Base-by-base conservation (phyloP, 306 rosid genomes). In the Rosa multiflora region DNA sequence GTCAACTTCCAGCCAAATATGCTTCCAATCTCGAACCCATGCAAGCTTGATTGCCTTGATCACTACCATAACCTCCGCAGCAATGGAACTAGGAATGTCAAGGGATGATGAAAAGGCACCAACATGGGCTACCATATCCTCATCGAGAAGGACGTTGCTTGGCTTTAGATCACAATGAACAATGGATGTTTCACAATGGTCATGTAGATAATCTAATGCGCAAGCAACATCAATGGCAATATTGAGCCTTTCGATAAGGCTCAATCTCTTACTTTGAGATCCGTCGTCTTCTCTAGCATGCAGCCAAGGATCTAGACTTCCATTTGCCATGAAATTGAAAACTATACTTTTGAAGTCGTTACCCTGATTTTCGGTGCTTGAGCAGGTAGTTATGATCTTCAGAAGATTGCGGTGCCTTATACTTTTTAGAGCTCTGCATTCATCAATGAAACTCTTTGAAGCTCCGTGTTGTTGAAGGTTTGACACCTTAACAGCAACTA, bases 321-420 rank as follows among this genome's bases (percentile, higher is more conserved):
- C 85, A 6, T 87, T 85, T 3, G 74, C 18, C 83, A 85, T 82
- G 82, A 70, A 87, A 46, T 87, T 63, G 37, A 82, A 82, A 20
- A 84, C 85, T 21, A 84, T 3, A 74, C 85, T 80, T 74, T 82
- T 87, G 75, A 84, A 87, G 3, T 82, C 90, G 63, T 84, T 74
- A 11, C 83, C 88, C 6, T 81, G 42, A 44, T 48, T 71, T 7
- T 71, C 59, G 2, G 23, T 29, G 23, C 86, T 84, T 5, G 85
- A 84, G 76, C 84, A 77, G 10, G 75, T 68, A n/a, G 84, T 81
- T 21, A 83, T 11, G 70, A 85, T 81, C 87, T 85, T 85, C 3
- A 88, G 84, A 72, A 85, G 91, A 77, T 88, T 88, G 0, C 83
- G 74, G 52, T 88, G 87, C 48, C 84, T 71, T 40, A 73, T 79